Conservation (phyloP, 805 yeast species). For the Zygosaccharomyces lentus region DNA sequence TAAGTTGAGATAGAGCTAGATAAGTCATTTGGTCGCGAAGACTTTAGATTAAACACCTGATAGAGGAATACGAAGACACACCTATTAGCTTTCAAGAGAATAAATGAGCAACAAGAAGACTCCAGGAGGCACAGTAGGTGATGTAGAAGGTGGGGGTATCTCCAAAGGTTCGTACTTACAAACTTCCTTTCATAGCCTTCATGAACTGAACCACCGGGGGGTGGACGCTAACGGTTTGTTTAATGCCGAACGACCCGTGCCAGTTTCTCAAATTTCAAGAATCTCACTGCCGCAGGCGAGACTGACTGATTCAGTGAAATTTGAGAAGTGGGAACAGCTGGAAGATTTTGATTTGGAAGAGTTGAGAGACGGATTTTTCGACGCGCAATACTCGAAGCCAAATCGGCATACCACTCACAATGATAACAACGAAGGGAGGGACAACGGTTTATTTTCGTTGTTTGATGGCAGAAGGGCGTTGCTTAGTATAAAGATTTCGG, state of each 20-base stretch:
- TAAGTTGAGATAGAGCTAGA: background rate
- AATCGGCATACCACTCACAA: slow-evolving; percentile 7
- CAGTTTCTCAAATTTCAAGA: slow-evolving; percentile 24
- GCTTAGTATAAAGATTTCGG: background rate
- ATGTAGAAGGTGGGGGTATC: slow-evolving; percentile 6
- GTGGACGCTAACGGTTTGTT: background rate
- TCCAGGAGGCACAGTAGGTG: background rate
- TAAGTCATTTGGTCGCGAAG: background rate
- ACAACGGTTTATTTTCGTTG: background rate
- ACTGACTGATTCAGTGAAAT: slow-evolving; percentile 28
- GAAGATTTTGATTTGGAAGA: slow-evolving; percentile 41
- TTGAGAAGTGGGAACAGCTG: slow-evolving; percentile 32
- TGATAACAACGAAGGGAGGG: slow-evolving; percentile 3
- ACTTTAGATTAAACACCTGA: background rate
- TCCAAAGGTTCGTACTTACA: slow-evolving; percentile 29
- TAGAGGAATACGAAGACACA: background rate
- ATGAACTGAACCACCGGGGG: slow-evolving; percentile 10
- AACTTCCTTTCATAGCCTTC: slow-evolving; percentile 22
- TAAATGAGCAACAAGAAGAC: background rate
- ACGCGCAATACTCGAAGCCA: slow-evolving; percentile 39
- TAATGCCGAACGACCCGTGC: slow-evolving; percentile 1
- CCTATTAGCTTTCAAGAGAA: background rate
- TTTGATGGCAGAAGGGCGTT: background rate
- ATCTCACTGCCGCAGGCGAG: slow-evolving; percentile 37
- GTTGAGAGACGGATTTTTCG: slow-evolving; percentile 46